A percentile compares a stretch with the other conserved stretches of the same genome.
These are phyloP conservation scores for Lachancea thermotolerans DNA, from an alignment of 805 yeast species.

Conservation along the genomic window DNA sequence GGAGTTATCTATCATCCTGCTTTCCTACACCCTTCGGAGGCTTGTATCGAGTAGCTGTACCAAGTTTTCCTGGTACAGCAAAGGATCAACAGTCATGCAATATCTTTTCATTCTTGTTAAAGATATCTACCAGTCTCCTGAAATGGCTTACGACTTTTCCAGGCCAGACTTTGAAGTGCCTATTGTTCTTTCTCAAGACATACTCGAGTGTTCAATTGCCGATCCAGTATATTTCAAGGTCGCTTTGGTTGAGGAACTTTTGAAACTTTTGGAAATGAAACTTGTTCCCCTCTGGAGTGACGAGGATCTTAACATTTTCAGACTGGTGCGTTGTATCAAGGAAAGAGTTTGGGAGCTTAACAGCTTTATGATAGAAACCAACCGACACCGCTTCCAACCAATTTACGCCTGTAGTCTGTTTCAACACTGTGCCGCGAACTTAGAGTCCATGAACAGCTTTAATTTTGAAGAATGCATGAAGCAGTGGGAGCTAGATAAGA, in stretches of 20 bases:
- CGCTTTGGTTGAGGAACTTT: conserved; percentile 21
- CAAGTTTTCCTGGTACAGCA: conserved; percentile 23
- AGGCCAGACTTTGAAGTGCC: conserved; percentile 6
- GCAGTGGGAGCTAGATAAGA: conserved; percentile 14
- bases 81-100: conserved; percentile 30
- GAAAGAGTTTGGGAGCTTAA: conserved; percentile 21
- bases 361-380: background rate
- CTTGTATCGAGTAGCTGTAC: conserved; percentile 16
- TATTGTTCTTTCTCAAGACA: conserved; percentile 15
- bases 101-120: conserved; percentile 24
- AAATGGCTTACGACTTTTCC: conserved; percentile 8
- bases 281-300: conserved; percentile 24
- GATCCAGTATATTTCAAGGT: conserved; percentile 15
- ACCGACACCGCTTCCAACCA: conserved; percentile 2
- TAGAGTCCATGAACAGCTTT: conserved; percentile 11
- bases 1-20: conserved; percentile 17
- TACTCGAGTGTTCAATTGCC: conserved; percentile 14
- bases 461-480: conserved; percentile 17
- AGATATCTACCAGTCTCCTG: conserved; percentile 20
- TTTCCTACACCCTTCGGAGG: conserved; percentile 22
- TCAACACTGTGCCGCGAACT: conserved; percentile 10
- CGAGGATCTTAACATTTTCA: conserved; percentile 21
- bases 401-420: conserved; percentile 11
- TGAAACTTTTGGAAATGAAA: conserved; percentile 19
- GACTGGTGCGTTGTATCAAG: conserved; percentile 20